Conservation (phyloP, 2,329 filamentous ascomycete species). For the Passalora sequoiae region DNA sequence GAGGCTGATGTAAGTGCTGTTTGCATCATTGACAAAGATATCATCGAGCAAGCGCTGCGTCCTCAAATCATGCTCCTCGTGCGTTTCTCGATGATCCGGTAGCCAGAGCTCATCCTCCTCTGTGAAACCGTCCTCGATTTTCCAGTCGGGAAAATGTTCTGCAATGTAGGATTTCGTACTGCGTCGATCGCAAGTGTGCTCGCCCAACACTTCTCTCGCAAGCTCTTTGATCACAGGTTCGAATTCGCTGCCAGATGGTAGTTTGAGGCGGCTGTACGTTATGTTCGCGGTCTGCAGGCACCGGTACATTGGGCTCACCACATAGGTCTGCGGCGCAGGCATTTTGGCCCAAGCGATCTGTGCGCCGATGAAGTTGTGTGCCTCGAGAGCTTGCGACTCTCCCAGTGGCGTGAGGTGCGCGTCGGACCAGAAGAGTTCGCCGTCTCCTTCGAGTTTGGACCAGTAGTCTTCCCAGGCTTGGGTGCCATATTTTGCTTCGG, state of each 20-base stretch:
- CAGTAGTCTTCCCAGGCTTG: slow-evolving; percentile 66
- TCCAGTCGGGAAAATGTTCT: slow-evolving; percentile 48
- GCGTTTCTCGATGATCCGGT: slow-evolving; percentile 21
- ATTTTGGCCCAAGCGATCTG: slow-evolving; percentile 52
- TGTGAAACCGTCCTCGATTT: slow-evolving; percentile 57
- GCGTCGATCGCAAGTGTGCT: slow-evolving; percentile 64
- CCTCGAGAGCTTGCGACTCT: slow-evolving; percentile 52
- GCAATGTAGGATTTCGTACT: slow-evolving; percentile 52
- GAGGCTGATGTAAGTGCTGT: slow-evolving; percentile 48
- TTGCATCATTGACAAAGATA: slow-evolving; percentile 45
- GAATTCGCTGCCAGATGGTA: slow-evolving; percentile 52
- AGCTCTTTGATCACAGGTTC: slow-evolving; percentile 57
- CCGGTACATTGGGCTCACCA: slow-evolving; percentile 59
- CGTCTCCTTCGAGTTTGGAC: slow-evolving; percentile 60
- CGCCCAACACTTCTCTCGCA: slow-evolving; percentile 60
- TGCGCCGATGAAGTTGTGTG: slow-evolving; percentile 55
- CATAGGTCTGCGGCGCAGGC: slow-evolving; percentile 59
- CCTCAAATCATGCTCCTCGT: slow-evolving; percentile 19
- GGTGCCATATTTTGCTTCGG: slow-evolving; percentile 62
- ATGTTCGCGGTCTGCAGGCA: slow-evolving; percentile 59
- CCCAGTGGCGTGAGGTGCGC: slow-evolving; percentile 57
- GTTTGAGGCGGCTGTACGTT: slow-evolving; percentile 53
- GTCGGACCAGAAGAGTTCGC: slow-evolving; percentile 59
- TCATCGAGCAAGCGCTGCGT: slow-evolving; percentile 45
- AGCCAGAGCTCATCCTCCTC: slow-evolving; percentile 53